These are phyloP conservation scores for Morella rubra DNA, from an alignment of 306 rosid genomes.

Conservation along the genomic window DNA sequence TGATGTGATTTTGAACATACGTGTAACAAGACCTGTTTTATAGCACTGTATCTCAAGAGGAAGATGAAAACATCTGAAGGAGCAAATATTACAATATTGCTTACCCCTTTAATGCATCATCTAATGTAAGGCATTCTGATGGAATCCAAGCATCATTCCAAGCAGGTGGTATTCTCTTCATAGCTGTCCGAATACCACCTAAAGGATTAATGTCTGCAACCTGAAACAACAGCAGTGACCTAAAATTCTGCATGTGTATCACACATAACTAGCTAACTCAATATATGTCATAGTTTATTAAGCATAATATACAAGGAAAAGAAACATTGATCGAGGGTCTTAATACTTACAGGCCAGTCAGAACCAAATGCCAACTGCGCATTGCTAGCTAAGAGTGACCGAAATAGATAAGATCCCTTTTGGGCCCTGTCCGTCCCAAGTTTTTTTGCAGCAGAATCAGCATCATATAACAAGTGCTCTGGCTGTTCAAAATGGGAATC, in stretches of 20 bases:
- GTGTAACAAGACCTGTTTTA: neutral
- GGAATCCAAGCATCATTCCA: slow-evolving; percentile 77
- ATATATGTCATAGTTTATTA: neutral
- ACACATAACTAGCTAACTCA: neutral
- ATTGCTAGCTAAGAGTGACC: slow-evolving; percentile 54
- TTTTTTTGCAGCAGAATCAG: slow-evolving; percentile 52
- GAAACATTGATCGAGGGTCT: slow-evolving; percentile 5
- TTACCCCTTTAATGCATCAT: slow-evolving; percentile 76
- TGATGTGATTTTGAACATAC: neutral
- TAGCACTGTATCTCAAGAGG: neutral
- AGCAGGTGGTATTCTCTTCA: slow-evolving; percentile 58
- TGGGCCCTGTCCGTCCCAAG: slow-evolving; percentile 85
- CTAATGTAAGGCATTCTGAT: slow-evolving; percentile 58
- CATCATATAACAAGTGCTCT: slow-evolving; percentile 72
- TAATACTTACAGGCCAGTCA: slow-evolving; percentile 77
- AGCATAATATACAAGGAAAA: slow-evolving; percentile 9
- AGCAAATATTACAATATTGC: slow-evolving; percentile 13
- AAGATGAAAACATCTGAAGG: slow-evolving; percentile 15
- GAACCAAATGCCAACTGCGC: slow-evolving; percentile 73
- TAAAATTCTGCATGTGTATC: slow-evolving; percentile 3
- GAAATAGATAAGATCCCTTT: slow-evolving; percentile 63
- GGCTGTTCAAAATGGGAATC: slow-evolving; percentile 53
- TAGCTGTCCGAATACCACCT: slow-evolving; percentile 62
- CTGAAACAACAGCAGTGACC: slow-evolving; percentile 38
- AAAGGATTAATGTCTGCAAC: slow-evolving; percentile 70